Percentiles rank a stretch among this genome's conserved stretches.
Evolutionary conservation across 495 filamentous ascomycete species (phyloP).

Genomic region (Neurospora discreta): DNA sequence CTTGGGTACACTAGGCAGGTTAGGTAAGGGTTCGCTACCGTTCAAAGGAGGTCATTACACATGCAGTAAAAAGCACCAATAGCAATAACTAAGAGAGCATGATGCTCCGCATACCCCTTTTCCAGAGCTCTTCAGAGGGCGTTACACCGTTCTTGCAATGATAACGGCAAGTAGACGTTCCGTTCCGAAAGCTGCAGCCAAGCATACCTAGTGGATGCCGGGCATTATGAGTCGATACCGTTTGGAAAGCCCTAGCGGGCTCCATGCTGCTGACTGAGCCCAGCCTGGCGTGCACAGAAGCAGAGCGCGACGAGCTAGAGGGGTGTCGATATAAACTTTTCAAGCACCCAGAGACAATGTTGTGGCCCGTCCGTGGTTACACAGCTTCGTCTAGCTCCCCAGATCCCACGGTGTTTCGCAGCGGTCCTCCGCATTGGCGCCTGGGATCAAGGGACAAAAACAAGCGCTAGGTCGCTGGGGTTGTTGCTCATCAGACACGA

Average conservation of each 20-base stretch:
- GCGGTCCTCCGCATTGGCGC: constrained; percentile 2
- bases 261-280: not conserved
- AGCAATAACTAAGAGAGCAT: not conserved
- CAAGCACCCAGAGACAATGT: not conserved
- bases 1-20: not conserved
- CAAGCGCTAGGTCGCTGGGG: not conserved
- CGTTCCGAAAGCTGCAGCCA: not conserved
- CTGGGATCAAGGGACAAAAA: constrained; percentile 8
- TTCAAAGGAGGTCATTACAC: not conserved
- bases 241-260: not conserved
- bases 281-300: not conserved
- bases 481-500: not conserved
- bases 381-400: constrained; percentile 1
- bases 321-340: not conserved
- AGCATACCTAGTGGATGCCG: not conserved
- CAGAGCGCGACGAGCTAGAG: not conserved
- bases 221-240: not conserved
- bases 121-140: not conserved
- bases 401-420: constrained; percentile 10
- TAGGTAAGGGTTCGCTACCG: not conserved
- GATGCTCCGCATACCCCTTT: not conserved
- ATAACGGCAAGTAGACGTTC: not conserved
- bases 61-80: not conserved
- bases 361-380: not conserved
- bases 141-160: not conserved